Evolutionary conservation across 2,329 filamentous ascomycete genomes (phyloP), one percentile per base, ranked within the genome.

Genomic region (Colletotrichum incanum): DNA sequence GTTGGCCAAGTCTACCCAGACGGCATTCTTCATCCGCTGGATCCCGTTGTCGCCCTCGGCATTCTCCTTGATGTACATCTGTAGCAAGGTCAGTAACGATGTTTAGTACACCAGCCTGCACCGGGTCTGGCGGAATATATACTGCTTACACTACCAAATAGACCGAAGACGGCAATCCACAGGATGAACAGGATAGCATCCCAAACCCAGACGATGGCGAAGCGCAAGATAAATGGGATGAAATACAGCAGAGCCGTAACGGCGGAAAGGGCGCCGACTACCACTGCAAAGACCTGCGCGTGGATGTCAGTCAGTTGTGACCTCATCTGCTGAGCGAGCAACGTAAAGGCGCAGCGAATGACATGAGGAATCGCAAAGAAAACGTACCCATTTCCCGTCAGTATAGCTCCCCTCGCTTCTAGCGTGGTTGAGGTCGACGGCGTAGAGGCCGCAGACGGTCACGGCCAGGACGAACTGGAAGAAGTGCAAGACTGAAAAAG

Each of bases 81-180:
- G 73, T 20, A 47, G 12, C 23, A 28, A 6, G 18, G 43, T 65
- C 23, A 65, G 58, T 12, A 43, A 43, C 7, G 14, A 12, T 49
- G n/a, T 14, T 18, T 26, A 14, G 9, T 41, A 9, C n/a, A 23
- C 18, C 28, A 9, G 3, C 50, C 7, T 7, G 16, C 2, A 26
- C 20, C 20, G 26, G 1, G 37, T 39, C 49, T 37, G 20, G 31
- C 45, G 49, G 16, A 16, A 18, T 34, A 31, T 28, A 37, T 31
- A 20, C 56, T 11, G 76, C 81, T 34, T 79, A 86, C 90, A 76
- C 88, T 91, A 65, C 92, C 95, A 79, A 98, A 98, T 72, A 96
- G 84, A 23, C 94, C 95, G 80, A 97, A 97, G 7, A 96, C 86
- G 2, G 91, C 89, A 72, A 94, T 90, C 92, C 94, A 97, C 39